phyloP scores from a whole-genome alignment of 2,329 filamentous ascomycete species.

The Coniochaeta sp. region DNA sequence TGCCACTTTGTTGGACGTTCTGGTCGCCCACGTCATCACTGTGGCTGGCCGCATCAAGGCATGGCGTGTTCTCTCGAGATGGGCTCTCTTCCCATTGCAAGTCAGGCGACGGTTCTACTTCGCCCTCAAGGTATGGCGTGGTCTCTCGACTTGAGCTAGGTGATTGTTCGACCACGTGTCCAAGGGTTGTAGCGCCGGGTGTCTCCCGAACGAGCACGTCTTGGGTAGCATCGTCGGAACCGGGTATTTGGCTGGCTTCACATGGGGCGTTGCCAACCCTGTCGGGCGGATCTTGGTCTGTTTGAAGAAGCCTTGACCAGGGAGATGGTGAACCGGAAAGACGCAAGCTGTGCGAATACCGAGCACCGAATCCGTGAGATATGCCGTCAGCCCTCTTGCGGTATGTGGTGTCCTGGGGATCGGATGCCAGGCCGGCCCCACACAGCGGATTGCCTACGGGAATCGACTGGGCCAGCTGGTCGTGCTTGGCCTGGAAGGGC shows the following conservation, averaged over 20 bases:
- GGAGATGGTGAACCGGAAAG: not conserved
- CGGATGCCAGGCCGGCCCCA: not conserved
- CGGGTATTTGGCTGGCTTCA: not conserved
- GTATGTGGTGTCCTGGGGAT: not conserved
- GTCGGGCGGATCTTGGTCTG: too few relatives aligned
- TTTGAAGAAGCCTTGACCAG: too few relatives aligned
- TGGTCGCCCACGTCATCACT: not conserved
- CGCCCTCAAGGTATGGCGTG: not conserved
- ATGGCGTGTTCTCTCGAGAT: not conserved
- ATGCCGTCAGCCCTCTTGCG: not conserved
- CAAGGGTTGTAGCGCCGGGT: not conserved
- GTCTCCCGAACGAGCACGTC: not conserved
- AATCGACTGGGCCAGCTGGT: not conserved
- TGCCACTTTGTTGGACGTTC: not conserved
- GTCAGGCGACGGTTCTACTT: not conserved
- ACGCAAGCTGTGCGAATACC: not conserved
- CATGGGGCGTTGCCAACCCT: not conserved
- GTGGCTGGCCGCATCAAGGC: not conserved
- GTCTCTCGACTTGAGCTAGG: not conserved
- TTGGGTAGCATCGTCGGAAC: not conserved
- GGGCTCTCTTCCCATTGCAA: not conserved
- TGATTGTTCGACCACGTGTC: not conserved
- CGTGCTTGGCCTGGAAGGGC: not conserved
- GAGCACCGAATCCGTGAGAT: not conserved
- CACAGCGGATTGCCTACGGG: not conserved